These are phyloP conservation scores for Cladosporium austrohemisphaericum DNA, from an alignment of 2,329 filamentous ascomycete species.

Conservation along the genomic window DNA sequence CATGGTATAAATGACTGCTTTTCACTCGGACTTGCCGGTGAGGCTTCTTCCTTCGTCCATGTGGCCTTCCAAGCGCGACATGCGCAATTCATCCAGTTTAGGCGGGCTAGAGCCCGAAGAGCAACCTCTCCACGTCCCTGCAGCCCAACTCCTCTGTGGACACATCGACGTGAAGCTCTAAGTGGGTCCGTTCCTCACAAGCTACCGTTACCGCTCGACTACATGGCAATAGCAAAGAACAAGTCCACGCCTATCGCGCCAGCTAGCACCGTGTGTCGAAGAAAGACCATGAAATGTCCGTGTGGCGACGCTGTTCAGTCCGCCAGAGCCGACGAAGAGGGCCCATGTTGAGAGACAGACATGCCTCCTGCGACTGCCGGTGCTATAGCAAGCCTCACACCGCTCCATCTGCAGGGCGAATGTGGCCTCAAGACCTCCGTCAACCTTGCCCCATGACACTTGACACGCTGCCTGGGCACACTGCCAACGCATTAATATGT, in stretches of 20 bases:
- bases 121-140: not conserved
- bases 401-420: constrained; percentile 6
- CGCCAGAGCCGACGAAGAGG: too few species aligned
- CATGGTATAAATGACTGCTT: too few species aligned
- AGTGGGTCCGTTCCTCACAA: constrained; percentile 3
- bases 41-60: too few species aligned
- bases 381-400: constrained; percentile 9
- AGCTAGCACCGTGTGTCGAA: not conserved
- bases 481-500: constrained; percentile 8
- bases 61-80: too few species aligned
- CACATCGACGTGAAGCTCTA: constrained; percentile 5
- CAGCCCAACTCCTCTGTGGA: constrained; percentile 4
- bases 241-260: not conserved
- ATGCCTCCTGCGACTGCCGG: not conserved
- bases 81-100: not conserved
- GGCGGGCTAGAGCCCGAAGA: too few species aligned
- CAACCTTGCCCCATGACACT: constrained; percentile 7
- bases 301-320: too few species aligned
- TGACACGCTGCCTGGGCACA: constrained; percentile 1
- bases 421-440: constrained; percentile 1
- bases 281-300: too few species aligned
- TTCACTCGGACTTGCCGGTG: too few species aligned
- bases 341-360: too few species aligned
- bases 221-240: too few species aligned
- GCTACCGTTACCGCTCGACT: constrained; percentile 2